Conservation (phyloP, 768 basidiomycete genomes). For the Xerocomellus intermedius region DNA sequence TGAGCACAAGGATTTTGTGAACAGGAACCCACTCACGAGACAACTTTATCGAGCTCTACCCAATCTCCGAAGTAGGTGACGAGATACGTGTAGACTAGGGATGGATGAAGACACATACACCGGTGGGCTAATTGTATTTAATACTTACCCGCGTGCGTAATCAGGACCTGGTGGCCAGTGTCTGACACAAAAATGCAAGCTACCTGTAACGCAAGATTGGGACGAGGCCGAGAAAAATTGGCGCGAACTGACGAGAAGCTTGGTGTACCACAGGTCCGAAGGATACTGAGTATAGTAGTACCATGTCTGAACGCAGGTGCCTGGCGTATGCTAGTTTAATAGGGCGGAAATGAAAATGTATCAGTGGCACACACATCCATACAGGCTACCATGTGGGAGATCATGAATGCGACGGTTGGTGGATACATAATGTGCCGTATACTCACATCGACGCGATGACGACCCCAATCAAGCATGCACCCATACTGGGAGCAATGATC, state of each 20-base stretch:
- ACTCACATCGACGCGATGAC: conserved; percentile 49
- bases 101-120: neutral
- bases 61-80: conserved; percentile 39
- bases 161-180: conserved; percentile 52
- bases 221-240: neutral
- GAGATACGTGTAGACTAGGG: conserved; percentile 47
- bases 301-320: conserved; percentile 55
- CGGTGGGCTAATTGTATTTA: neutral
- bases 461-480: conserved; percentile 50
- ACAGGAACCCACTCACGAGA: neutral
- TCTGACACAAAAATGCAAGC: conserved; percentile 48
- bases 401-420: neutral
- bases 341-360: neutral
- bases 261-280: conserved; percentile 50
- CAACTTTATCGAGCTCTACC: neutral
- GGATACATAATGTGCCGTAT: neutral
- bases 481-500: conserved; percentile 36
- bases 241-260: conserved; percentile 39
- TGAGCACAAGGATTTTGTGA: neutral
- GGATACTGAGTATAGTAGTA: conserved; percentile 54
- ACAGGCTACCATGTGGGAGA: conserved; percentile 40
- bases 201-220: conserved; percentile 38
- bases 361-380: conserved; percentile 42
- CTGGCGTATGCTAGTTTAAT: conserved; percentile 30
- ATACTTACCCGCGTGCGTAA: conserved; percentile 47